Evolutionary conservation across 441 rosid genomes (phyloP).

Genomic region (Corymbia calophylla): DNA sequence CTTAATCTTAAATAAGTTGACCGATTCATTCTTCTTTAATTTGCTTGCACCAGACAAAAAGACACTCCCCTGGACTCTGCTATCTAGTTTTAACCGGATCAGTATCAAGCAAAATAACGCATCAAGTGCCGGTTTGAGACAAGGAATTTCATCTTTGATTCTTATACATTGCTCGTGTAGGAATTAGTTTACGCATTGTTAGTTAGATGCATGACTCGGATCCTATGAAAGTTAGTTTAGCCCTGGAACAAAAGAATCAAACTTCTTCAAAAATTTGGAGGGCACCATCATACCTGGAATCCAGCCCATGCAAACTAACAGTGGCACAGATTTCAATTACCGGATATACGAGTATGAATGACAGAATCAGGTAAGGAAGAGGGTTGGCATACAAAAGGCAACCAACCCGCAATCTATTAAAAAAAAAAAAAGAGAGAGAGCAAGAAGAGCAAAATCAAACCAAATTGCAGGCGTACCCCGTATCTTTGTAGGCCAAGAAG

Average conservation of each 20-base stretch:
- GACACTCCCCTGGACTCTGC: neutral
- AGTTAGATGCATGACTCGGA: neutral
- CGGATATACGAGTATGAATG: neutral
- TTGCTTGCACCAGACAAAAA: neutral
- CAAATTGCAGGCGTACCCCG: neutral
- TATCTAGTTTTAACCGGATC: neutral
- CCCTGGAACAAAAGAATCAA: neutral
- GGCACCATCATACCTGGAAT: neutral
- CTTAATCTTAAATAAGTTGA: neutral
- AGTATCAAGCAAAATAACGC: neutral
- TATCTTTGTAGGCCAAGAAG: constrained; percentile 8
- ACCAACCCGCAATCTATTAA: neutral
- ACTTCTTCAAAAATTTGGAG: neutral
- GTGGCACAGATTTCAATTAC: neutral
- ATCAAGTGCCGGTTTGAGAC: neutral
- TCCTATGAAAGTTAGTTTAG: neutral
- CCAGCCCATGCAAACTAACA: neutral
- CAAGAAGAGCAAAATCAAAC: neutral
- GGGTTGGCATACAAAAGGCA: neutral
- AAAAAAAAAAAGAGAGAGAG: neutral
- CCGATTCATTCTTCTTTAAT: neutral
- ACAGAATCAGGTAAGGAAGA: neutral
- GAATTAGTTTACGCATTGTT: neutral
- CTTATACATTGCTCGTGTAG: neutral
- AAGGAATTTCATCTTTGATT: neutral